phyloP scores from a whole-genome alignment of 345 rosid species.

The Gossypium ekmanianum region DNA sequence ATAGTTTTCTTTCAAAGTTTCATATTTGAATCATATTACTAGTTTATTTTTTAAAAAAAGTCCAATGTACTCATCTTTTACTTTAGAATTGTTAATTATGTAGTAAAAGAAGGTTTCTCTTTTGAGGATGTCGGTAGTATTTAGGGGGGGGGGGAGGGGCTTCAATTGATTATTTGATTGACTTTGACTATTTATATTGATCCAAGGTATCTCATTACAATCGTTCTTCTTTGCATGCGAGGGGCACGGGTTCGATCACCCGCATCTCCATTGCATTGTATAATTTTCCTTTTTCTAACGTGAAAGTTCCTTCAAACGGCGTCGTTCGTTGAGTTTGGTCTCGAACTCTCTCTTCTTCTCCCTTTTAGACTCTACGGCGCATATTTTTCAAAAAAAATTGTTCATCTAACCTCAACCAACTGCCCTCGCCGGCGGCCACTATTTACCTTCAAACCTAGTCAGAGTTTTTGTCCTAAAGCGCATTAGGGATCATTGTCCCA shows the following conservation, averaged over 20 bases:
- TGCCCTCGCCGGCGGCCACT: not conserved
- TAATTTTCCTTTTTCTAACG: not conserved
- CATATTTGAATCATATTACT: no score
- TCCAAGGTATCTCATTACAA: no score
- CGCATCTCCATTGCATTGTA: conserved; percentile 50
- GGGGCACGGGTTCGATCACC: conserved; percentile 92
- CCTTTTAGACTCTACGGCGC: not conserved
- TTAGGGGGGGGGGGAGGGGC: no score
- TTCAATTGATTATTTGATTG: no score
- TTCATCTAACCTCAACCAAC: not conserved
- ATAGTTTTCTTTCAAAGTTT: no score
- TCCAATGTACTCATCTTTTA: no score
- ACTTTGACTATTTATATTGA: no score
- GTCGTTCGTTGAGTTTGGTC: not conserved
- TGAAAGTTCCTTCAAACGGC: not conserved
- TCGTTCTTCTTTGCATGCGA: conserved; percentile 85
- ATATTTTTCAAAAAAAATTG: not conserved
- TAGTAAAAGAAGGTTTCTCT: no score
- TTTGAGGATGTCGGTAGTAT: no score
- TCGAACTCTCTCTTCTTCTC: not conserved
- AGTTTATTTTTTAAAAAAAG: no score
- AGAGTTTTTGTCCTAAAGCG: no score
- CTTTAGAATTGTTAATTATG: no score
- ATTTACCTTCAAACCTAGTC: not conserved
- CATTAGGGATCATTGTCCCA: not conserved